These are phyloP conservation scores for Coprinellus micaceus DNA, from an alignment of 768 basidiomycete species.

Conservation along the genomic window DNA sequence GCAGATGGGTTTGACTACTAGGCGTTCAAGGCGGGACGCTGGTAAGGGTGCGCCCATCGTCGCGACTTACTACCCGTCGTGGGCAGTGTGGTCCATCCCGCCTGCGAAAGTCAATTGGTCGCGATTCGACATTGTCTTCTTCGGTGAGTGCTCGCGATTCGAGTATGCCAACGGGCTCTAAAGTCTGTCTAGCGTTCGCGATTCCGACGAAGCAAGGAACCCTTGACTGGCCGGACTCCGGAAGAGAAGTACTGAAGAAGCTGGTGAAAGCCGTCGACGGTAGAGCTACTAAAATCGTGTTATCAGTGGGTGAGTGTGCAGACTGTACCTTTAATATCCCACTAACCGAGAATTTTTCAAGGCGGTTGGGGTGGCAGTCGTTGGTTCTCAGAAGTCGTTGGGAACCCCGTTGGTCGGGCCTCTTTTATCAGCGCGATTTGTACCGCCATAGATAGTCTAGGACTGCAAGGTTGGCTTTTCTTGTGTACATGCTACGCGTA, in stretches of 20 bases:
- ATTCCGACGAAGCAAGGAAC: conserved; percentile 52
- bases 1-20: conserved; percentile 3
- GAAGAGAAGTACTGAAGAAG: conserved; percentile 46
- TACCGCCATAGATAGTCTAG: conserved; percentile 49
- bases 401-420: conserved; percentile 38
- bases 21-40: not conserved
- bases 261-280: conserved; percentile 54
- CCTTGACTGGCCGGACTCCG: conserved; percentile 49
- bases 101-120: conserved; percentile 61
- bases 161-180: not conserved
- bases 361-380: conserved; percentile 66
- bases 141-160: conserved; percentile 45
- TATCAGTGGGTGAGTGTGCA: conserved; percentile 55
- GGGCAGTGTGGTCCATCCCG: conserved; percentile 43
- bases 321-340: conserved; percentile 12
- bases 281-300: conserved; percentile 57
- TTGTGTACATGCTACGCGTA: conserved; percentile 19
- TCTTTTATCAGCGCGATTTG: conserved; percentile 53
- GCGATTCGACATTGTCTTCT: conserved; percentile 66
- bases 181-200: conserved; percentile 50
- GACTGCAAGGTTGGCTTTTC: conserved; percentile 54
- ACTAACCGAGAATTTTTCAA: not conserved
- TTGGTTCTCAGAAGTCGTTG: conserved; percentile 58
- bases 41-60: conserved; percentile 31
- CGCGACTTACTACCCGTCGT: conserved; percentile 50